A percentile compares a stretch with the other conserved stretches of the same genome.
Evolutionary conservation across 441 rosid species (phyloP).

Genomic region (Euphorbia neoarborescens): DNA sequence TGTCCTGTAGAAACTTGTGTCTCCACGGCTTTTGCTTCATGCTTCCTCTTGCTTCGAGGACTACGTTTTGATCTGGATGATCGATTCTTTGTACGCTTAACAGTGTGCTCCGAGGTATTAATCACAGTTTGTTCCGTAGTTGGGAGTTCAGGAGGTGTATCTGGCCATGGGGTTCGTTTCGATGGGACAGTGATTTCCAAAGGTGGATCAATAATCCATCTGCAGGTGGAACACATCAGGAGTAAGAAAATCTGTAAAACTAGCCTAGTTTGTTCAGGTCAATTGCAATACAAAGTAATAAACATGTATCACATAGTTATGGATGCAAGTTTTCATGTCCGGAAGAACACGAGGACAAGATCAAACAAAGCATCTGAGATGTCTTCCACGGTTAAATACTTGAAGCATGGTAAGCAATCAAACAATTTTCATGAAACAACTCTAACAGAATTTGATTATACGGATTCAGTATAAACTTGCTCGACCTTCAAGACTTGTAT

Average conservation of each 20-base stretch:
- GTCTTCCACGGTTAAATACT: background rate
- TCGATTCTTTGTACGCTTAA: constrained; percentile 49
- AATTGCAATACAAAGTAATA: background rate
- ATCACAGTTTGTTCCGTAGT: constrained; percentile 31
- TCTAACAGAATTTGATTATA: background rate
- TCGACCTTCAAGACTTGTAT: background rate
- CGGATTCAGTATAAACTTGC: background rate
- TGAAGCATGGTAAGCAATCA: background rate
- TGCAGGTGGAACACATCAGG: constrained; percentile 25
- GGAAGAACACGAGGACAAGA: background rate
- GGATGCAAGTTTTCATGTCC: background rate
- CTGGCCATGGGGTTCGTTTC: constrained; percentile 88
- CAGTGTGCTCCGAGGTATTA: constrained; percentile 30
- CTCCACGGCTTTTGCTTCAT: constrained; percentile 46
- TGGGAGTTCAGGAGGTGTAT: constrained; percentile 83
- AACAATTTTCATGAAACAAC: background rate
- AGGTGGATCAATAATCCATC: constrained; percentile 91
- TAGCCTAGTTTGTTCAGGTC: background rate
- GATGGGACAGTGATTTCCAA: constrained; percentile 78
- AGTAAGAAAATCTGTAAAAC: constrained; percentile 1
- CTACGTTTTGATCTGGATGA: constrained; percentile 49
- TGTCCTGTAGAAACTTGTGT: constrained; percentile 35
- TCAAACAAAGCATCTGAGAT: background rate
- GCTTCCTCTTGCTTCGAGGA: constrained; percentile 66
- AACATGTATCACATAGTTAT: background rate